Evolutionary conservation across 352 stramenopile genomes (phyloP), one percentile per base, ranked within the genome.

Genomic region (Phytophthora boehmeriae): DNA sequence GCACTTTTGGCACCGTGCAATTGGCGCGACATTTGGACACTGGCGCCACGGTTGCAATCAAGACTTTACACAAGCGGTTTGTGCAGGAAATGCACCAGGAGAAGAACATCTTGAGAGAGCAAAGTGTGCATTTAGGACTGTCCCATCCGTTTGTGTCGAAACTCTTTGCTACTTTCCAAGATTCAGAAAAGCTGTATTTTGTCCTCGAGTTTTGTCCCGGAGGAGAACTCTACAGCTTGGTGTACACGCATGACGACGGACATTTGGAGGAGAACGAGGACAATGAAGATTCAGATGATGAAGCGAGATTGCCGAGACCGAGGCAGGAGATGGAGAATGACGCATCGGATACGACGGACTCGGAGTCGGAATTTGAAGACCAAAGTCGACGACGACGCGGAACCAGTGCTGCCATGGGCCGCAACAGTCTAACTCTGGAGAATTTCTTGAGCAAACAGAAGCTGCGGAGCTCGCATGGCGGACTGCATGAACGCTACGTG

Each of bases 191-290:
- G 22, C 57, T 94, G 30, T 95, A 90, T 49, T 89, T 93, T 34
- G 78, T 93, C 42, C 41, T 93, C 38, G 84, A 91, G 68, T 91
- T 84, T 44, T 89, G 78, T 50, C 71, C 83, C 14, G 83, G 83
- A 32, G 83, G 80, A 41, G 83, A 92, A 46, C 34, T 90, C n/a
- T 98, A 97, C 63, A 95, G 91, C 51, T 84, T 98, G 44, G 81
- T 97, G 46, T 86, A 92, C 64, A 66, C 58, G 8, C 63, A 72
- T 32, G 61, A 75, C 25, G 65, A 80, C n/a, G 58, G 60, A 2
- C 62, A 69, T 52, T 45, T 68, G 13, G 65, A 75, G 38, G 54
- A 71, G n/a, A 50, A 45, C 11, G 48, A 64, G 5, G 59, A 66
- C 8, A 42, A 20, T 17, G 52, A 62, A 6, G 68, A 72, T 1